Evolutionary conservation across 106 monocot species (phyloP).

Genomic region (Dioscorea zingiberensis): DNA sequence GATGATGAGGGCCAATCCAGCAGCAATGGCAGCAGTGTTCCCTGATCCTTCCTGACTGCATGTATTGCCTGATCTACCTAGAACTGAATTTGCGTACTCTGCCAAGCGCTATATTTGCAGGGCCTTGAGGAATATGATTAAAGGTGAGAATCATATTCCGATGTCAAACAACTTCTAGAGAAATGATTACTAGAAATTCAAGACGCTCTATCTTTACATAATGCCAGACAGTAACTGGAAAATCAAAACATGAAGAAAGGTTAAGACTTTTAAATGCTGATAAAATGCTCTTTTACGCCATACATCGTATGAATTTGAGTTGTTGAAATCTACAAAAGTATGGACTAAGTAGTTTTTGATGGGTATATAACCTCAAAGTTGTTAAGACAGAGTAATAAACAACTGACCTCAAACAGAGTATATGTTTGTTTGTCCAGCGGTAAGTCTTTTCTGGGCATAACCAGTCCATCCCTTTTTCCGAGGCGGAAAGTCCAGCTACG

Average conservation of each 20-base stretch:
- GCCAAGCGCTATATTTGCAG: slow-evolving; percentile 68
- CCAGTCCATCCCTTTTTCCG: slow-evolving; percentile 80
- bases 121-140: slow-evolving; percentile 46
- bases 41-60: slow-evolving; percentile 71
- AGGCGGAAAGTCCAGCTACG: slow-evolving; percentile 78
- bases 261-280: too few species aligned
- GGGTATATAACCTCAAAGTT: too few species aligned
- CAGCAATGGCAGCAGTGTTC: slow-evolving; percentile 54
- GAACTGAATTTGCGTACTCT: slow-evolving; percentile 89
- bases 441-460: slow-evolving; percentile 95
- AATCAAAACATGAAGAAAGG: too few species aligned
- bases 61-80: slow-evolving; percentile 68
- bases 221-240: too few species aligned
- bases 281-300: too few species aligned
- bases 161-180: too few species aligned
- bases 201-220: too few species aligned
- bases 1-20: slow-evolving; percentile 60
- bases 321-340: too few species aligned
- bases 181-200: too few species aligned
- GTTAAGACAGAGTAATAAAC: too few species aligned
- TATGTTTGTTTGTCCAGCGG: slow-evolving; percentile 96
- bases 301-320: too few species aligned
- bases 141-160: background rate
- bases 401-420: slow-evolving; percentile 89
- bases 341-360: too few species aligned